These are phyloP conservation scores for Leccinum pachyderme DNA, from an alignment of 1,284 basidiomycete genomes.

Conservation along the genomic window DNA sequence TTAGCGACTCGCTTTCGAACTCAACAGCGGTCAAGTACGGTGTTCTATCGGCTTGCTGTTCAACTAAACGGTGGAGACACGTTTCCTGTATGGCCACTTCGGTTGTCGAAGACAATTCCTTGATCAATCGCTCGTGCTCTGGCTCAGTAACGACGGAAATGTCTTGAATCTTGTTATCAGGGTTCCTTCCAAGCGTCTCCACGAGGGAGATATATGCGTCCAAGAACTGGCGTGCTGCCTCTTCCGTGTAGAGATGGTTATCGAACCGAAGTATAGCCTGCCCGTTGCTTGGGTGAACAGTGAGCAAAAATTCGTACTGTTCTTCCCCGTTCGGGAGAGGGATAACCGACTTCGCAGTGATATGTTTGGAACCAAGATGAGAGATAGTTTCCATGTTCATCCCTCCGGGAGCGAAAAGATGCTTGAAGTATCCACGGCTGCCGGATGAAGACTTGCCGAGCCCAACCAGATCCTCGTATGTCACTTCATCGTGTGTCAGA, in stretches of 20 bases:
- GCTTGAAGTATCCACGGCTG: constrained; percentile 33
- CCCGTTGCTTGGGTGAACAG: constrained; percentile 25
- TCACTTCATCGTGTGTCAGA: constrained; percentile 27
- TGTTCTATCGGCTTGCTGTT: constrained; percentile 22
- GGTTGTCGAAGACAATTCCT: constrained; percentile 23
- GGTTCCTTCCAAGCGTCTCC: constrained; percentile 22
- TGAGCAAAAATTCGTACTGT: constrained; percentile 31
- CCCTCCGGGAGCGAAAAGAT: constrained; percentile 30
- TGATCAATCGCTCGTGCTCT: constrained; percentile 27
- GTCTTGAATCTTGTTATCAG: constrained; percentile 23
- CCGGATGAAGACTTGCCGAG: constrained; percentile 23
- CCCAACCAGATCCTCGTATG: constrained; percentile 30
- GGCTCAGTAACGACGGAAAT: constrained; percentile 25
- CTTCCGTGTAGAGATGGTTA: constrained; percentile 29
- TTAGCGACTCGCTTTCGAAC: constrained; percentile 26
- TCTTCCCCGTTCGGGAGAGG: constrained; percentile 31
- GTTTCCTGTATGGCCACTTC: constrained; percentile 12
- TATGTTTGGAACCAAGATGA: constrained; percentile 19
- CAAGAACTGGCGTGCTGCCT: constrained; percentile 29
- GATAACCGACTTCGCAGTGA: constrained; percentile 17
- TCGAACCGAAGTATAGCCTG: constrained; percentile 29
- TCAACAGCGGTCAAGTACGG: constrained; percentile 23
- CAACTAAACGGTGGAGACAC: constrained; percentile 25
- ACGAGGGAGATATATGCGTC: constrained; percentile 29
- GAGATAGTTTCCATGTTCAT: constrained; percentile 26